These are phyloP conservation scores for Nadsonia fulvescens DNA, from an alignment of 805 yeast species.

Conservation along the genomic window DNA sequence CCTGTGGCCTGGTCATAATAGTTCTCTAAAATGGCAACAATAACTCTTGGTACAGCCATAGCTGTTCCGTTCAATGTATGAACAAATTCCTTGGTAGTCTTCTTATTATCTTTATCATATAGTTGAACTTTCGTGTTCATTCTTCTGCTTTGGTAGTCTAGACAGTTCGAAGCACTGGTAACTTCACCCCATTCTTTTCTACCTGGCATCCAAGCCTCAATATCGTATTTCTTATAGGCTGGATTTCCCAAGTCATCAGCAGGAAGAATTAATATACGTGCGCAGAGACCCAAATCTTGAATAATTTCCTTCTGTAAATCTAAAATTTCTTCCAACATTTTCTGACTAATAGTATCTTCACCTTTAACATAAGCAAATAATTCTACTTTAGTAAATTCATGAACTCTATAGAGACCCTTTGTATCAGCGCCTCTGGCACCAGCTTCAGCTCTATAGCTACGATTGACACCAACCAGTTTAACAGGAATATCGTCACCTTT, in stretches of 20 bases:
- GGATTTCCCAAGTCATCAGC: conserved; percentile 85
- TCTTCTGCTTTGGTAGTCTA: conserved; percentile 79
- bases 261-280: conserved; percentile 78
- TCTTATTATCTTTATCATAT: no score
- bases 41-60: conserved; percentile 82
- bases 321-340: conserved; percentile 41
- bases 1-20: conserved; percentile 43
- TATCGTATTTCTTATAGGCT: conserved; percentile 78
- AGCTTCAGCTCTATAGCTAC: conserved; percentile 90
- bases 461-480: conserved; percentile 58
- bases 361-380: conserved; percentile 51
- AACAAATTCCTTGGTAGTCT: conserved; percentile 28
- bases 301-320: conserved; percentile 49
- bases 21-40: conserved; percentile 80
- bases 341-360: conserved; percentile 7
- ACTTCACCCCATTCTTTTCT: conserved; percentile 86
- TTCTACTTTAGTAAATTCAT: conserved; percentile 92
- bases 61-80: conserved; percentile 93
- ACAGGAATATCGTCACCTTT: conserved; percentile 26
- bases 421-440: conserved; percentile 93
- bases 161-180: conserved; percentile 79
- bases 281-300: conserved; percentile 50
- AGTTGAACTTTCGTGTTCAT: conserved; percentile 44
- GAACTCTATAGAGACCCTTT: conserved; percentile 82
- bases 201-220: conserved; percentile 98